These are phyloP conservation scores for Vigna angularis DNA, from an alignment of 306 rosid genomes.

Conservation along the genomic window DNA sequence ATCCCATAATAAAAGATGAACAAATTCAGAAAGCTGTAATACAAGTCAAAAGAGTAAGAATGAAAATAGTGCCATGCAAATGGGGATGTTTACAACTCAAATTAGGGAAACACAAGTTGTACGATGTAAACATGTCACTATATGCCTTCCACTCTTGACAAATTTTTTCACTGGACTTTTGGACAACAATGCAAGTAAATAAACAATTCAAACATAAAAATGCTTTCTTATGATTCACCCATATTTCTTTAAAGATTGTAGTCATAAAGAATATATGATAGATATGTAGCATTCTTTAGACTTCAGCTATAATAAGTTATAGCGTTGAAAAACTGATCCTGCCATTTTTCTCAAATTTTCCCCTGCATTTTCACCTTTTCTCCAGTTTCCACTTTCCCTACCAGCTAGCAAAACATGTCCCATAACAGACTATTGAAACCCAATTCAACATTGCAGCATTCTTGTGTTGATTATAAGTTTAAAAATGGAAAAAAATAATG, in stretches of 20 bases:
- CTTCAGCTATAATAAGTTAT: not conserved
- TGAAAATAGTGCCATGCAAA: too few relatives aligned
- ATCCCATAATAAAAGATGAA: constrained; percentile 29
- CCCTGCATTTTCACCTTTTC: not conserved
- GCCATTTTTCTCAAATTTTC: not conserved
- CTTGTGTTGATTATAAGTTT: not conserved
- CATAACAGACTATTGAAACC: not conserved
- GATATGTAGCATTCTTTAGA: not conserved
- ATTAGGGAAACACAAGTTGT: too few relatives aligned
- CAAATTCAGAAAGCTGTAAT: constrained; percentile 28
- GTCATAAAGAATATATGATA: not conserved
- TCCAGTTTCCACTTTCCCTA: not conserved
- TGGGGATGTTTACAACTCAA: too few relatives aligned
- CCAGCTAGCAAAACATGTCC: not conserved
- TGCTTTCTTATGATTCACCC: not conserved
- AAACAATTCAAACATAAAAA: not conserved
- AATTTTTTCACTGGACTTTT: not conserved
- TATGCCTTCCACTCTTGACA: not conserved
- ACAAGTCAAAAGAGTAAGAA: too few relatives aligned
- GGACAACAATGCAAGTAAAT: not conserved
- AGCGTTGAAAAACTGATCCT: not conserved
- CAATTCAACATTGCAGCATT: not conserved
- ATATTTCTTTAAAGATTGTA: not conserved
- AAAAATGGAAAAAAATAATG: not conserved
- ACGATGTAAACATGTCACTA: too few relatives aligned